Evolutionary conservation across 2,329 filamentous ascomycete genomes (phyloP).

Genomic region (Chalaropsis ovoidea): DNA sequence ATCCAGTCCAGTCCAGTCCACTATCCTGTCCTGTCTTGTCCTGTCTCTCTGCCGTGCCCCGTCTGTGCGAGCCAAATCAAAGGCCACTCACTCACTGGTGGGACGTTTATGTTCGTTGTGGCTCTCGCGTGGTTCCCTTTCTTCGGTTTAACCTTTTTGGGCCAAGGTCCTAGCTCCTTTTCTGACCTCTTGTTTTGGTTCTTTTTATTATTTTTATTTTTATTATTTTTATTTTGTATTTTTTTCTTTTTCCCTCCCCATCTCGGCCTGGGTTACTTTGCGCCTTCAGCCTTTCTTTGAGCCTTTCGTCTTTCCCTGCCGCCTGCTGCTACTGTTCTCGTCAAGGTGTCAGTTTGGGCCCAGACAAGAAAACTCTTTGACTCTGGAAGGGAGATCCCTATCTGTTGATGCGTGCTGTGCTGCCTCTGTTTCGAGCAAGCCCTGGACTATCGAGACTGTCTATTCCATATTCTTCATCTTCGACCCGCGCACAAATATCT

Average conservation of each 20-base stretch:
- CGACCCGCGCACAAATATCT: not conserved
- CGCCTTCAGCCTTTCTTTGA: not conserved
- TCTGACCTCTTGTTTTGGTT: not conserved
- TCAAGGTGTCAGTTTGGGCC: not conserved
- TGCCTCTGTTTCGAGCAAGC: not conserved
- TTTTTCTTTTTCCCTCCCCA: not conserved
- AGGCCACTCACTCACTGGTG: not conserved
- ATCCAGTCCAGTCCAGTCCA: too few species aligned
- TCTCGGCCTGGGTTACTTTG: conserved; percentile 3
- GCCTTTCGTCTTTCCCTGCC: not conserved
- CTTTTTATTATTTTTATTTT: not conserved
- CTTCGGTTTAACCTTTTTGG: conserved; percentile 11
- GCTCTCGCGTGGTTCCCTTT: conserved; percentile 2
- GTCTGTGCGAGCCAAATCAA: conserved; percentile 2
- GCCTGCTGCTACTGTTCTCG: not conserved
- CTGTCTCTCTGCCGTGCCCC: too few species aligned
- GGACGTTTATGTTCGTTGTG: not conserved
- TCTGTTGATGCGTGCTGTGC: not conserved
- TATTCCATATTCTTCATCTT: not conserved
- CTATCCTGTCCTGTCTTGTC: too few species aligned
- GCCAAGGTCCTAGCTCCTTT: conserved; percentile 13
- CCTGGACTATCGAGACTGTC: not conserved
- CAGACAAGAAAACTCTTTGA: not conserved
- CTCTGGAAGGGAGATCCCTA: not conserved
- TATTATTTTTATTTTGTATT: not conserved